A percentile compares a stretch with the other conserved stretches of the same genome.
Conservation (phyloP, 306 rosid genomes). For the Morella rubra region DNA sequence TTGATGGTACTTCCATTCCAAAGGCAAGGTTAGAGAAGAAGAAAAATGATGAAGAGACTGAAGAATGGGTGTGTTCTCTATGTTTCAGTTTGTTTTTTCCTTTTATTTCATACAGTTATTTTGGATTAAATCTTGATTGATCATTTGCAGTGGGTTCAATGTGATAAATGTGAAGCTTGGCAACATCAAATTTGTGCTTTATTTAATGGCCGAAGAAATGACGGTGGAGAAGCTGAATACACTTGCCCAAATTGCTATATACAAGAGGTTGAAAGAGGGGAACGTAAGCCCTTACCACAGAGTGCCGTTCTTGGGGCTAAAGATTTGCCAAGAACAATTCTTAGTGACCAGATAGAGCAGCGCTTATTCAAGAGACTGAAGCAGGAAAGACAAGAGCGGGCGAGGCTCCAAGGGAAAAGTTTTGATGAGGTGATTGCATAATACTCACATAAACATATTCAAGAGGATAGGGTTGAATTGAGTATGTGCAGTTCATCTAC, state of each 20-base stretch:
- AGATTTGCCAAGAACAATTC: conserved; percentile 83
- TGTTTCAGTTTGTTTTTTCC: conserved; percentile 7
- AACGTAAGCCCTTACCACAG: conserved; percentile 89
- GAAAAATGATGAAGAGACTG: conserved; percentile 96
- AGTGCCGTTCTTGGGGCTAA: conserved; percentile 99
- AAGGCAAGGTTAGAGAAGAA: conserved; percentile 87
- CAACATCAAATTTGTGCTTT: conserved; percentile 97
- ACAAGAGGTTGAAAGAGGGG: conserved; percentile 86
- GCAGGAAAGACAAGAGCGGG: conserved; percentile 82
- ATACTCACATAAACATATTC: neutral
- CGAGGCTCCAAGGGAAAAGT: conserved; percentile 80
- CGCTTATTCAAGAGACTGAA: conserved; percentile 65
- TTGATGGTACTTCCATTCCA: conserved; percentile 77
- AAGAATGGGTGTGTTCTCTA: conserved; percentile 71
- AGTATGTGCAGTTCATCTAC: neutral
- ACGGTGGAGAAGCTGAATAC: conserved; percentile 96
- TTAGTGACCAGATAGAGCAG: conserved; percentile 91
- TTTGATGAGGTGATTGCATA: conserved; percentile 73
- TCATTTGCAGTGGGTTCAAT: conserved; percentile 91
- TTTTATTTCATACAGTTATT: conserved; percentile 49
- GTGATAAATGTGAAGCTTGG: conserved; percentile 99
- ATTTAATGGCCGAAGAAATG: conserved; percentile 94
- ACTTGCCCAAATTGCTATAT: conserved; percentile 93
- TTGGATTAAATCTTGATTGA: conserved; percentile 25
- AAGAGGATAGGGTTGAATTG: neutral